Conservation (phyloP, 768 basidiomycete genomes). For the Agaricus bisporus region DNA sequence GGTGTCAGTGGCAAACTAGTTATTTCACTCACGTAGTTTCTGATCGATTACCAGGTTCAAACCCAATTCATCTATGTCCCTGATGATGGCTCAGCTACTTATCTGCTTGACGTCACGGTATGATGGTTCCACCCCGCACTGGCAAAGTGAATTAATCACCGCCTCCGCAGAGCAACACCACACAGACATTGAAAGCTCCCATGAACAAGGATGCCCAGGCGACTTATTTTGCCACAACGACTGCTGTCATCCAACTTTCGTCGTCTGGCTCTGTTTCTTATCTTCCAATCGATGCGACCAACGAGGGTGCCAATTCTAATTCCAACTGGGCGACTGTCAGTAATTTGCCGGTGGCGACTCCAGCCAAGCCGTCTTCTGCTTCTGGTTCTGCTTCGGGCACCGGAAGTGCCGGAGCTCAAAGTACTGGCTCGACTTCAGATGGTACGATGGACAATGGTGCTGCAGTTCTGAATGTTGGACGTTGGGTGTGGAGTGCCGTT, state of each 20-base stretch:
- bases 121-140: slow-evolving; percentile 1
- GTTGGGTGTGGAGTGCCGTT: slow-evolving; percentile 5
- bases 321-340: slow-evolving; percentile 45
- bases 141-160: not conserved
- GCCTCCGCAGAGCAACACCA: slow-evolving; percentile 50
- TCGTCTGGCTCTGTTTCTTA: slow-evolving; percentile 54
- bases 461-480: not conserved
- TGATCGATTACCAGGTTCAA: slow-evolving; percentile 40
- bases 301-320: slow-evolving; percentile 32
- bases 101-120: slow-evolving; percentile 66
- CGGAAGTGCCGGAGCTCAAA: not conserved
- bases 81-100: slow-evolving; percentile 62
- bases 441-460: not conserved
- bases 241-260: slow-evolving; percentile 62
- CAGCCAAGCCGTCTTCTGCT: not conserved
- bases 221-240: slow-evolving; percentile 57
- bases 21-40: not conserved
- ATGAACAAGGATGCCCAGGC: slow-evolving; percentile 51
- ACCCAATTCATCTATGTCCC: slow-evolving; percentile 75
- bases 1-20: slow-evolving; percentile 33
- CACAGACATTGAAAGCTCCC: slow-evolving; percentile 55
- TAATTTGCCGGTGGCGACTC: slow-evolving; percentile 33
- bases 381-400: not conserved
- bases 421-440: not conserved
- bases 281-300: slow-evolving; percentile 49